Base-by-base conservation (phyloP, 352 stramenopile species). In the Pythium dissotocum region DNA sequence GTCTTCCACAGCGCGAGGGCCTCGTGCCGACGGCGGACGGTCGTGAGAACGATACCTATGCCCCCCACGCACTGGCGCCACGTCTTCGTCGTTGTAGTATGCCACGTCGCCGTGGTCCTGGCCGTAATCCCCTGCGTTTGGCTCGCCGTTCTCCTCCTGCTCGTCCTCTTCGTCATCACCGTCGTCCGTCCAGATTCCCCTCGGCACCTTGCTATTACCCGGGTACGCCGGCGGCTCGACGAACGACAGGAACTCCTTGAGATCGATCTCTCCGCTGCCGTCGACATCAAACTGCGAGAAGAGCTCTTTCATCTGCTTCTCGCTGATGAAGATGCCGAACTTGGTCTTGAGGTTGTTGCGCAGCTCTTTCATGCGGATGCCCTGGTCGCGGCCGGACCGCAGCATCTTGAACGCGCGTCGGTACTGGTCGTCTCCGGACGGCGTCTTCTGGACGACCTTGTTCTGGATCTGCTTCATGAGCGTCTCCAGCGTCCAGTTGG, bases 381-480 rank as follows among this genome's bases (percentile, higher is more conserved):
- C 78, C 67, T 90, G 77, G 52, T 91, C 79, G 21, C 81, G 73
- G 14, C 84, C 84, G 7, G 75, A 76, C 33, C 84, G 86, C 59
- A 94, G 72, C 83, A 94, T 86, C 69, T 93, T 90, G 70, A 93
- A 92, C 13, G 86, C 85, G 10, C 82, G 83, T 4, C 86, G 83
- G 64, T 91, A 90, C 57, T 92, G 86, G 51, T 94, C 84, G 38
- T 92, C 85, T 26, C 86, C 81, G 9, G 82, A 84, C 10, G 86
- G 84, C 4, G 83, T 92, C 69, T 87, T 87, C 71, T 94, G 83
- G 24, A 91, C 74, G 21, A 94, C 80, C 55, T 94, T 94, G 56
- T 75, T 59, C 65, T 91, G 84, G 72, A 94, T 94, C 54, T 90
- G 80, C 66, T 84, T 86, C 62, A 76, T 81, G 24, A 94, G 70